Percentiles rank a stretch among this genome's conserved stretches.
phyloP scores from a whole-genome alignment of 192 early-diverging fungal genomes.

The Backusella circina region DNA sequence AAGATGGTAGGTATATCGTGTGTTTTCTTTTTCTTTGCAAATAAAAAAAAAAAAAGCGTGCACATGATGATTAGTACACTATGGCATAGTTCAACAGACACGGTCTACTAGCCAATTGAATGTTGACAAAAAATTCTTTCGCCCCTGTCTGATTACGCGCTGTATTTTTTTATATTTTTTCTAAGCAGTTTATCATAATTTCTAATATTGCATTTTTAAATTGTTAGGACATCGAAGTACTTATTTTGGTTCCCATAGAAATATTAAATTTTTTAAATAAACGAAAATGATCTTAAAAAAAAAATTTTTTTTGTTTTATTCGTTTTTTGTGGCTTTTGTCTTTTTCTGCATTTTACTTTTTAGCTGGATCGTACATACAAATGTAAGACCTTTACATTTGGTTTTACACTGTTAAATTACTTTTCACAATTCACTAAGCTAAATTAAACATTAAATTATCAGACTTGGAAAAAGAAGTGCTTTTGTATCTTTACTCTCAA shows the following conservation, averaged over 20 bases:
- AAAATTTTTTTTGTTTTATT: neutral
- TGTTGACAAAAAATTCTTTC: conserved; percentile 10
- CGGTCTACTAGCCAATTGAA: conserved; percentile 9
- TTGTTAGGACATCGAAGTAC: neutral
- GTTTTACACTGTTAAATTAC: too few species aligned
- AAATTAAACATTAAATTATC: too few species aligned
- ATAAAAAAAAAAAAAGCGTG: neutral
- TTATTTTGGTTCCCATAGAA: neutral
- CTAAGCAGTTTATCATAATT: neutral
- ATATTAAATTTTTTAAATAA: neutral
- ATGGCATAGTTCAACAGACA: conserved; percentile 7
- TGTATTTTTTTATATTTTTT: neutral
- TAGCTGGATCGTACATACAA: neutral
- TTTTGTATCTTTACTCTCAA: too few species aligned
- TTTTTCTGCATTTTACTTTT: neutral
- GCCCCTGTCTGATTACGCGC: neutral
- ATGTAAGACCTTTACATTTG: neutral
- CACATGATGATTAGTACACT: conserved; percentile 1
- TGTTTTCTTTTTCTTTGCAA: neutral
- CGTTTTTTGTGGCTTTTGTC: neutral
- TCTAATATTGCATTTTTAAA: neutral
- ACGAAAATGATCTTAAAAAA: neutral
- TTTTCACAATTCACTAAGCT: too few species aligned
- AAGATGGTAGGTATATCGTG: neutral
- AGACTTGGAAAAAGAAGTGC: too few species aligned